Percentiles rank a stretch among this genome's conserved stretches.
Conservation (phyloP, 192 early-diverging fungal species). For the Umbelopsis sp. region DNA sequence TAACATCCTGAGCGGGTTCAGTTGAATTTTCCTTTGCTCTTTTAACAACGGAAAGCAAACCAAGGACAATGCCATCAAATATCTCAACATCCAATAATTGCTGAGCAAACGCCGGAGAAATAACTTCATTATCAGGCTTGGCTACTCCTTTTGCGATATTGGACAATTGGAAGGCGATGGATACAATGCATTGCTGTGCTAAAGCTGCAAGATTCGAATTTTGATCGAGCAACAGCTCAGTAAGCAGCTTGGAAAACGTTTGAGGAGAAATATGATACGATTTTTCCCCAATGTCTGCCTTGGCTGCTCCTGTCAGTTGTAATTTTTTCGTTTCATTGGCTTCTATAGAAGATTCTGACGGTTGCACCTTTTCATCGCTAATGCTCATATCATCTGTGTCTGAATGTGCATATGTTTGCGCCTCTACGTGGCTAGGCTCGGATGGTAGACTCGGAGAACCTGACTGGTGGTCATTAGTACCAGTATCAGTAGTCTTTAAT, state of each 20-base stretch:
- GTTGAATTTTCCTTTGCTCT: background rate
- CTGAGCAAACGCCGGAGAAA: conserved; percentile 22
- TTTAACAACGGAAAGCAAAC: conserved; percentile 38
- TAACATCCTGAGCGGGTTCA: background rate
- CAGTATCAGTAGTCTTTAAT: background rate
- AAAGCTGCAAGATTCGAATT: conserved; percentile 53
- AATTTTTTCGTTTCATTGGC: too few relatives aligned
- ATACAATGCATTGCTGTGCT: conserved; percentile 47
- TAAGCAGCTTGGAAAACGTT: conserved; percentile 47
- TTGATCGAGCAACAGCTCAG: conserved; percentile 58
- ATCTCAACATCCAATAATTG: conserved; percentile 53
- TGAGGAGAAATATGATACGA: conserved; percentile 39
- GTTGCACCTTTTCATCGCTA: too few relatives aligned
- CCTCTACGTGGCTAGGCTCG: too few relatives aligned
- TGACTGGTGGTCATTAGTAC: background rate
- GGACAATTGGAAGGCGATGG: conserved; percentile 45
- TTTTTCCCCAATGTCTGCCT: background rate
- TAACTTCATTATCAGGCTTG: background rate
- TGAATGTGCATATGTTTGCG: too few relatives aligned
- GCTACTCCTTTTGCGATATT: conserved; percentile 21
- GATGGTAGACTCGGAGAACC: too few relatives aligned
- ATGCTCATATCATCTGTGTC: too few relatives aligned
- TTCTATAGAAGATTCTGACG: too few relatives aligned
- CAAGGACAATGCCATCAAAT: conserved; percentile 52
- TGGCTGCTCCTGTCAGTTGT: background rate